Conservation (phyloP, 495 filamentous ascomycete species). For the Penicillium paradoxum region DNA sequence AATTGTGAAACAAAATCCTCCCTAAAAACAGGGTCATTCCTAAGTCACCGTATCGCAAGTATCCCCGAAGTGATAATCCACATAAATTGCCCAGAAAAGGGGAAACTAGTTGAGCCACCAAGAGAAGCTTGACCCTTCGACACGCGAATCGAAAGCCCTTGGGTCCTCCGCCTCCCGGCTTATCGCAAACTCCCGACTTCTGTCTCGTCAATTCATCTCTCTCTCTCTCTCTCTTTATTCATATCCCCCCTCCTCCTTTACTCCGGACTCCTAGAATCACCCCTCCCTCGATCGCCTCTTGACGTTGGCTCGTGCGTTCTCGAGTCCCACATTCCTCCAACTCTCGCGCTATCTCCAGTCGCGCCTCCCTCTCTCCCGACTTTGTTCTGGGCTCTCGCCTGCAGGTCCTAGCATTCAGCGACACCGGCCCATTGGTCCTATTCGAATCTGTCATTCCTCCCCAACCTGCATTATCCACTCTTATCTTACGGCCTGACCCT, state of each 20-base stretch:
- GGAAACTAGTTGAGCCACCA: constrained; percentile 22
- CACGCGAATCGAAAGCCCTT: constrained; percentile 25
- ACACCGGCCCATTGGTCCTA: constrained; percentile 1
- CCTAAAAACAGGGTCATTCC: not conserved
- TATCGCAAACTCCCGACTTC: constrained; percentile 17
- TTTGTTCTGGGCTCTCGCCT: constrained; percentile 2
- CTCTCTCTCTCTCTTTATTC: constrained; percentile 7
- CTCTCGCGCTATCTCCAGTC: constrained; percentile 3
- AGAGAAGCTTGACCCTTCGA: constrained; percentile 38
- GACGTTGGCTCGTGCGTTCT: constrained; percentile 1
- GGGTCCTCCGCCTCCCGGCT: constrained; percentile 24
- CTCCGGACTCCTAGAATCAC: too few relatives aligned
- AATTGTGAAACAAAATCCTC: not conserved
- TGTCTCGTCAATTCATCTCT: constrained; percentile 9
- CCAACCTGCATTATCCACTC: not conserved
- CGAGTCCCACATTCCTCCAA: constrained; percentile 16
- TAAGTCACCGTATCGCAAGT: not conserved
- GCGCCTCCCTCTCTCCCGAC: constrained; percentile 3
- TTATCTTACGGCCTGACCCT: constrained; percentile 1
- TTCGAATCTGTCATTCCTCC: not conserved
- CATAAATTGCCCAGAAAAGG: constrained; percentile 11
- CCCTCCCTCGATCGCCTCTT: constrained; percentile 6
- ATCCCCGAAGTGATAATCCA: constrained; percentile 7
- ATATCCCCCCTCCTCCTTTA: not conserved
- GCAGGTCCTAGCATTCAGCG: not conserved